Base-by-base conservation (phyloP, 257 asterid species). In the Perilla frutescens region DNA sequence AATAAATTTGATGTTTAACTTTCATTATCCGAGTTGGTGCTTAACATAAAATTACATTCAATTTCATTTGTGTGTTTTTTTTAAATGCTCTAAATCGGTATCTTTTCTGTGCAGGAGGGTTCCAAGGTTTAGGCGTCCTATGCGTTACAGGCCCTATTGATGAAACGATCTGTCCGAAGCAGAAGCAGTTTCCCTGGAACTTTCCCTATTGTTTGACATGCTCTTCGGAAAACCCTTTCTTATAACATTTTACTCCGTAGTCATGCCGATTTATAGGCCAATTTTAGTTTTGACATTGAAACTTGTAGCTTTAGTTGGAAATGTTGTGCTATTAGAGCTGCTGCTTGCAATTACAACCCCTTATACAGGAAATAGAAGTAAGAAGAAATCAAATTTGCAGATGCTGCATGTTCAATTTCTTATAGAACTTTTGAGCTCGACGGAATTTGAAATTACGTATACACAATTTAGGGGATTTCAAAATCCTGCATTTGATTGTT, bases 91-190 rank as follows among this genome's bases (percentile, higher is more conserved):
- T 20, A 20, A 20, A 20, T 20, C 26, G 26, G 26, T 20, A 20
- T 20, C 3, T 34, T 54, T 14, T 10, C 1, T 58, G 8, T 81
- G 84, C 83, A 86, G 91, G 82, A 84, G 91, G 86, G 79, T 82
- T 67, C 91, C 91, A 4, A 80, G 91, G 81, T 80, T 66, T 41
- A 84, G 91, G 83, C 89, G 91, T 44, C 86, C 88, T 10, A 82
- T 76, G 78, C 86, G 86, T 71, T 84, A 86, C 81, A 82, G 87
- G 75, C 89, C 91, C 5, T 86, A 86, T 36, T 86, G 78, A 81
- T 56, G 79, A 63, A 11, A 51, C 31, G 5, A 15, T 51, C 37
- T 34, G 3, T 34, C 37, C 3, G 37, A 34, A 34, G 37, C 37
- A 1, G 37, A 26, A 26, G 37, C 26, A 1, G 7, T 26, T 55